phyloP scores from a whole-genome alignment of 176 grass and related monocot species.

The Eragrostis curvula region DNA sequence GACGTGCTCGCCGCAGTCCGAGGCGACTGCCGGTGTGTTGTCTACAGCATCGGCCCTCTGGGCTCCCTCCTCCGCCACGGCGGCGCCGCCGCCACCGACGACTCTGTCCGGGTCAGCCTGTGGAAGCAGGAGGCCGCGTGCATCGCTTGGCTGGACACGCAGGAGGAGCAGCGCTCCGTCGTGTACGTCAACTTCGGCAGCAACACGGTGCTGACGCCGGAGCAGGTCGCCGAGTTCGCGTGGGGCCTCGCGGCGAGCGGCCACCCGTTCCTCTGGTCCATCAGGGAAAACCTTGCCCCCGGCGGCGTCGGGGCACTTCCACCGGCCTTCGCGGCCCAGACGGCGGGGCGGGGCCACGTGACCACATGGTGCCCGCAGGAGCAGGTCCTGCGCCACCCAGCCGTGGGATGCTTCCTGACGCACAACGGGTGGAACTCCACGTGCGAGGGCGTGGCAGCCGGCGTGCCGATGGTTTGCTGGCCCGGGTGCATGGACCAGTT shows the following conservation, averaged over 20 bases:
- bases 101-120: not conserved
- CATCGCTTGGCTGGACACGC: conserved; percentile 47
- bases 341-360: not conserved
- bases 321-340: not conserved
- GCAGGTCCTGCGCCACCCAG: not conserved
- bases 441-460: conserved; percentile 2
- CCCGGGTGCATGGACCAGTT: conserved; percentile 7
- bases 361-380: not conserved
- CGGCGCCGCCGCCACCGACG: not conserved
- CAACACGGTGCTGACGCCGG: conserved; percentile 60
- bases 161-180: conserved; percentile 49
- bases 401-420: not conserved
- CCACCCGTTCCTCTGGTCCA: too few species aligned
- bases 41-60: not conserved
- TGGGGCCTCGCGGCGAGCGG: too few species aligned
- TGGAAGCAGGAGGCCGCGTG: conserved; percentile 57
- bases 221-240: too few species aligned
- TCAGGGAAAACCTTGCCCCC: not conserved
- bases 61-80: not conserved
- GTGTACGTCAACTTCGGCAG: conserved; percentile 69
- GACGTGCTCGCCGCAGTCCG: not conserved
- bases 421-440: too few species aligned
- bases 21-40: not conserved
- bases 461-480: conserved; percentile 18
- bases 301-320: not conserved